Base-by-base conservation (phyloP, 768 basidiomycete genomes). In the Boletus coccyginus region DNA sequence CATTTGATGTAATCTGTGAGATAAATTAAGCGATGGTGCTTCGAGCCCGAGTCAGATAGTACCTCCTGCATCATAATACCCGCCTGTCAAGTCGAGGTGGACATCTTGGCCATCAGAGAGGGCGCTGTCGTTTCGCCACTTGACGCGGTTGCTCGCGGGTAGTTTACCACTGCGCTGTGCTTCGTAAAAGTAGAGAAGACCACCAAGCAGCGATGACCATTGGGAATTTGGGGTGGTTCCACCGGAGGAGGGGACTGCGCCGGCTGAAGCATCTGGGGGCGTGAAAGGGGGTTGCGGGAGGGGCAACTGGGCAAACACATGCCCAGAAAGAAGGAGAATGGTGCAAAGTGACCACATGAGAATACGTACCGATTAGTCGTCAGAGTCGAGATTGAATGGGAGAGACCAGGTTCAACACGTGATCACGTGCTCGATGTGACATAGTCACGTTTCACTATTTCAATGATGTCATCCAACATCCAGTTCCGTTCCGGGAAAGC, bases 21-120 rank as follows among this genome's bases (percentile, higher is more conserved):
- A 60, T 39, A 19, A 21, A 43, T 52, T 57, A 50, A 38, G 43
- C 36, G 19, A 52, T 5, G 10, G 24, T 12, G 46, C 41, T 12
- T 43, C 43, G 44, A n/a, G 32, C 32, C 17, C 19, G 16, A 38
- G 48, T 36, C 19, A 38, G 42, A 57, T 63, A 76, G 64, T 65
- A 90, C 90, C 90, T 76, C 94, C 94, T 57, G 94, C 93, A 77
- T 96, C 94, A 67, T 92, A 95, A 68, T 88, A 96, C 8, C 94
- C 95, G 69, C 93, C 92, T 33, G 79, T 84, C 50, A 97, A 73
- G 69, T 98, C 90, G 16, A 93, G 65, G 7, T 79, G 78, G 35
- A 78, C 85, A 59, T 92, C 88, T 55, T 77, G 71, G 14, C 94
- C 95, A 71, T 98, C 95, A 36, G 83, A 74, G 24, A 87, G 62